Evolutionary conservation across 2,329 filamentous ascomycete species (phyloP).

Genomic region (Tolypocladium amazonense): DNA sequence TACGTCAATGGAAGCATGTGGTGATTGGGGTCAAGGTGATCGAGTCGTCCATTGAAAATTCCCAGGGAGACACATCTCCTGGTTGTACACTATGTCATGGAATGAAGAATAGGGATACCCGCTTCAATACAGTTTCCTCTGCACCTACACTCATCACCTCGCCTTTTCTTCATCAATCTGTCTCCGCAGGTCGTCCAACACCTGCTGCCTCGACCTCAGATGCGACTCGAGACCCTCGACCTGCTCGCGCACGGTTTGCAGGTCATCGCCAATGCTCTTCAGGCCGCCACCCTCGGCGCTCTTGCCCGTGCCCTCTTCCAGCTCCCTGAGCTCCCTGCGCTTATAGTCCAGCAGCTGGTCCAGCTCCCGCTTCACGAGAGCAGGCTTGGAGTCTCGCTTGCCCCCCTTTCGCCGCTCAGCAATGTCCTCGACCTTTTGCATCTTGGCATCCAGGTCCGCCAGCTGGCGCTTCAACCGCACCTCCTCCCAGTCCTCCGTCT

Average conservation of each 20-base stretch:
- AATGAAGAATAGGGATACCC: not conserved
- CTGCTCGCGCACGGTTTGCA: slow-evolving; percentile 86
- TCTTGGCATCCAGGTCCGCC: slow-evolving; percentile 77
- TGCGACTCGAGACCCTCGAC: slow-evolving; percentile 83
- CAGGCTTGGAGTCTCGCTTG: slow-evolving; percentile 70
- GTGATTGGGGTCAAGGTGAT: slow-evolving; percentile 12
- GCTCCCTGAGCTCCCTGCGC: slow-evolving; percentile 62
- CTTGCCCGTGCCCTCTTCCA: slow-evolving; percentile 62
- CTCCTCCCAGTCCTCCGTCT: slow-evolving; percentile 95
- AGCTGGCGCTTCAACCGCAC: slow-evolving; percentile 90
- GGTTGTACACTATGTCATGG: not conserved
- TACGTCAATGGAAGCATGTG: slow-evolving; percentile 39
- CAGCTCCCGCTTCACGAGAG: slow-evolving; percentile 85
- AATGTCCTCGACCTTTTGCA: slow-evolving; percentile 68
- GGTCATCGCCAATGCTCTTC: slow-evolving; percentile 72
- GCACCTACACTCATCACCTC: slow-evolving; percentile 21
- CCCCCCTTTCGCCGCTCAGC: slow-evolving; percentile 53
- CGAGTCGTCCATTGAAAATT: not conserved
- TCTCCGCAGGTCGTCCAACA: slow-evolving; percentile 63
- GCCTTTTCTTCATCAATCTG: slow-evolving; percentile 83
- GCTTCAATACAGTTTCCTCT: not conserved
- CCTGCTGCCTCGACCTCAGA: slow-evolving; percentile 62
- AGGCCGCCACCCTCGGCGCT: slow-evolving; percentile 60
- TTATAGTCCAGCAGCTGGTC: slow-evolving; percentile 96
- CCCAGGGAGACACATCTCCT: not conserved